These are phyloP conservation scores for Fusarium sp. DNA, from an alignment of 2,329 filamentous ascomycete genomes.

Conservation along the genomic window DNA sequence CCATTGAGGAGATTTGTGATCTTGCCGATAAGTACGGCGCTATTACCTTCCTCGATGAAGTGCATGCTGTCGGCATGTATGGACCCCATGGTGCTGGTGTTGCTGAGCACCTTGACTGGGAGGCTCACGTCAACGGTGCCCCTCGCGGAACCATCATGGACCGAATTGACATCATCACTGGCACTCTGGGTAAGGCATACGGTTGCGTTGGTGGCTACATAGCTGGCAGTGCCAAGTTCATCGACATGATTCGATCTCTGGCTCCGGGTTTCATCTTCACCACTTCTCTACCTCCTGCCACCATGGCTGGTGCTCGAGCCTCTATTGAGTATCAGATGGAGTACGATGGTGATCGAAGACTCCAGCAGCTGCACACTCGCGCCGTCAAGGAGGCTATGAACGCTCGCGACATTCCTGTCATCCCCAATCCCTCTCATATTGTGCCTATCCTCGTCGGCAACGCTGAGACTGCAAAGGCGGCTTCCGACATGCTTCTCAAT, in stretches of 20 bases:
- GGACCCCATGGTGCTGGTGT: conserved; percentile 95
- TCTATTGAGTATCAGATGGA: conserved; percentile 94
- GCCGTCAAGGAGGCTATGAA: conserved; percentile 88
- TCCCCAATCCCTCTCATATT: conserved; percentile 97
- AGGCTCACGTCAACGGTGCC: conserved; percentile 80
- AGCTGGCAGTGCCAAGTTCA: conserved; percentile 84
- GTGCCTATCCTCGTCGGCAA: conserved; percentile 94
- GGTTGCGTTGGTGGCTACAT: conserved; percentile 98
- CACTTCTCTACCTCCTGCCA: conserved; percentile 92
- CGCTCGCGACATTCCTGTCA: conserved; percentile 89
- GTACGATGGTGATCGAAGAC: conserved; percentile 84
- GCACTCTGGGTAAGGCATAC: conserved; percentile 96
- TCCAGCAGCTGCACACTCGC: conserved; percentile 96
- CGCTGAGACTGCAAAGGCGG: conserved; percentile 89
- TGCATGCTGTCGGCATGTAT: conserved; percentile 99
- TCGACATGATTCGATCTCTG: conserved; percentile 93
- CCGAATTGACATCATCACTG: conserved; percentile 96
- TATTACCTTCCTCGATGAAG: conserved; percentile 97
- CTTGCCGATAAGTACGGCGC: conserved; percentile 97
- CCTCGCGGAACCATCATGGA: conserved; percentile 91
- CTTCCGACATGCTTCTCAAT: conserved; percentile 89
- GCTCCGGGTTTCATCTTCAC: conserved; percentile 99
- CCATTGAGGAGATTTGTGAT: conserved; percentile 95
- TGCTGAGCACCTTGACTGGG: conserved; percentile 95
- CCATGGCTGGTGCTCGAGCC: conserved; percentile 92